Base-by-base conservation (phyloP, 176 grass and related monocot species). In the Avena atlantica region DNA sequence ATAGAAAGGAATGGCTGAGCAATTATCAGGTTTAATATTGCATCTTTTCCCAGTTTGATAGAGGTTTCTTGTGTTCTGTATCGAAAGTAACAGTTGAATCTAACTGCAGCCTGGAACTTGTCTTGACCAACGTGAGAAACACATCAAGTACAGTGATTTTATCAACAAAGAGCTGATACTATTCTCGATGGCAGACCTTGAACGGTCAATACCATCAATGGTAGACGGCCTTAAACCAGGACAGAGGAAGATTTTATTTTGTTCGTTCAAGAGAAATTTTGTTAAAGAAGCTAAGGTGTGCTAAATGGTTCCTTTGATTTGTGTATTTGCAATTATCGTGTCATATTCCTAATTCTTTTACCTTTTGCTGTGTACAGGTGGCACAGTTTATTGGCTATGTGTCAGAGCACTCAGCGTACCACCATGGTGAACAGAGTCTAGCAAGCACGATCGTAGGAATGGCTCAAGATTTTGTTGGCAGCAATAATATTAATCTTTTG, bases 81-180 rank as follows among this genome's bases (percentile, higher is more conserved):
- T 57, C 6, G 8, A 57, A 57, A 57, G 15, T 57, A 57, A 57
- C 73, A 6, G 14, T 9, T 34, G 47, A 15, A 40, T 2, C 13
- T 27, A 80, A 75, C 82, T 90, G 44, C 88, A 98, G 95, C 88
- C 91, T 71, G 95, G 93, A 5, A 98, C 90, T 45, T 89, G 90
- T 21, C 90, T 98, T 44, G 93, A 98, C 90, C 90, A 89, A 80
- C 16, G 12, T 0, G 81, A 92, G 48, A 86, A 87, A 40, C 11
- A 8, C 11, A 93, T 98, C 49, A 98, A 92, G 70, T 98, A 98
- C 56, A 89, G 95, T 20, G 91, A 98, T 79, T 98, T 98, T 80
- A 92, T 98, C 88, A 95, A 98, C 89, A 98, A 92, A 87, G 95
- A 98, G 84, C 49, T 98, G 49, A 98, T 98, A 40, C 84, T 95